Percentiles rank a stretch among this genome's conserved stretches.
phyloP scores from a whole-genome alignment of 768 basidiomycete genomes.

The Rossbeevera mucosa region DNA sequence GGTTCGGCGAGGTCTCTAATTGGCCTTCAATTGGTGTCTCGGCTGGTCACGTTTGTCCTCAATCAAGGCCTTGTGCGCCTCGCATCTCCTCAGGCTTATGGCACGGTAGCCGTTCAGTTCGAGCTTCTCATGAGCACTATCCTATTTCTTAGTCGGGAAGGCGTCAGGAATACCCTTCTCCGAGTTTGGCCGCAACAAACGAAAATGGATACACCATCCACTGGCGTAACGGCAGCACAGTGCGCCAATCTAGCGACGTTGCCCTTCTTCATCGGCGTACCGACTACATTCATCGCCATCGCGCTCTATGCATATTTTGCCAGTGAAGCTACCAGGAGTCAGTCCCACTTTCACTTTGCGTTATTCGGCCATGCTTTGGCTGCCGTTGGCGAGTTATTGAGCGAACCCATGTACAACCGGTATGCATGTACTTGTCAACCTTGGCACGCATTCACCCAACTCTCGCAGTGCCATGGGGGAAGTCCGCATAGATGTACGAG shows the following conservation, averaged over 20 bases:
- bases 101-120: constrained; percentile 91
- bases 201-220: not conserved
- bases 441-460: constrained; percentile 15
- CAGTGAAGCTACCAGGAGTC: constrained; percentile 49
- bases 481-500: constrained; percentile 63
- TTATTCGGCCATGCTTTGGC: constrained; percentile 69
- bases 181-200: constrained; percentile 40
- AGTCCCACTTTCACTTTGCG: constrained; percentile 61
- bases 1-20: constrained; percentile 63
- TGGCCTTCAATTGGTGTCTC: constrained; percentile 78
- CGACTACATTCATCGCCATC: constrained; percentile 52
- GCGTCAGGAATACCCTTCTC: constrained; percentile 80
- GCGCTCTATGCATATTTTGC: constrained; percentile 52
- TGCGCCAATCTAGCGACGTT: constrained; percentile 51
- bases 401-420: constrained; percentile 81
- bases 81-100: constrained; percentile 79
- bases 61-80: constrained; percentile 86
- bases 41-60: constrained; percentile 79
- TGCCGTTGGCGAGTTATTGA: constrained; percentile 70
- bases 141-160: constrained; percentile 91
- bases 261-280: constrained; percentile 65
- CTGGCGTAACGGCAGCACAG: constrained; percentile 11
- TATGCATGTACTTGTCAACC: constrained; percentile 30
- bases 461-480: constrained; percentile 59
- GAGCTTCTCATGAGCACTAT: constrained; percentile 88